Conservation (phyloP, 805 yeast species). For the Candida hungchunana region DNA sequence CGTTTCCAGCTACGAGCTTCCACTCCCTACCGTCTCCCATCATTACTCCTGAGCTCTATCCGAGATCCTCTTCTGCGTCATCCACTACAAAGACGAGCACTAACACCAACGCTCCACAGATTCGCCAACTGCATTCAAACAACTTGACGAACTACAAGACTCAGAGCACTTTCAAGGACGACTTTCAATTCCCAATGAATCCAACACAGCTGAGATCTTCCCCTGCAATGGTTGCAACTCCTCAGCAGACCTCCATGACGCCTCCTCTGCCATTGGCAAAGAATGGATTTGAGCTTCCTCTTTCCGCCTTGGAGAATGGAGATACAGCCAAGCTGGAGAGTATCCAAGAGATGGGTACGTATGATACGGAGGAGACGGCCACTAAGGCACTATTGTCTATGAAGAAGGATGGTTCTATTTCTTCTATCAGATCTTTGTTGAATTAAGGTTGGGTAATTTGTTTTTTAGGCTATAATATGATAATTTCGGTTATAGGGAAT, state of each 20-base stretch:
- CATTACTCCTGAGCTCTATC: slow-evolving; percentile 26
- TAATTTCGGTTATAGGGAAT: too few species aligned
- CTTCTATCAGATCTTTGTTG: slow-evolving; percentile 23
- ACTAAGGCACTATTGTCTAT: slow-evolving; percentile 20
- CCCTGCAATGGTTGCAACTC: background rate
- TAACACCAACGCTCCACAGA: background rate
- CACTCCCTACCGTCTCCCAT: slow-evolving; percentile 25
- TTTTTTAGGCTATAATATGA: too few species aligned
- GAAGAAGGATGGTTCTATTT: slow-evolving; percentile 19
- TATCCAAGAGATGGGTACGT: slow-evolving; percentile 4
- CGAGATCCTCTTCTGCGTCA: slow-evolving; percentile 4
- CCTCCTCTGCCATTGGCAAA: background rate
- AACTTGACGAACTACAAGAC: slow-evolving; percentile 4
- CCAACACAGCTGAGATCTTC: background rate
- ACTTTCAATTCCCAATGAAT: slow-evolving; percentile 21
- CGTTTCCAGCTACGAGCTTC: slow-evolving; percentile 1
- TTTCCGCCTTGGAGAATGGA: slow-evolving; percentile 4
- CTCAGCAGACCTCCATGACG: background rate
- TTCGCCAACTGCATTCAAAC: too few species aligned
- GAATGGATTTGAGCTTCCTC: slow-evolving; percentile 5
- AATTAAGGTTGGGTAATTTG: too few species aligned
- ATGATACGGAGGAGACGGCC: slow-evolving; percentile 12
- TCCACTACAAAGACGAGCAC: background rate
- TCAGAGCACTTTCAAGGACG: slow-evolving; percentile 9
- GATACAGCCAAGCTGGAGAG: slow-evolving; percentile 11